Base-by-base conservation (phyloP, 164 flowering plant species). In the Tetracentron sinense region DNA sequence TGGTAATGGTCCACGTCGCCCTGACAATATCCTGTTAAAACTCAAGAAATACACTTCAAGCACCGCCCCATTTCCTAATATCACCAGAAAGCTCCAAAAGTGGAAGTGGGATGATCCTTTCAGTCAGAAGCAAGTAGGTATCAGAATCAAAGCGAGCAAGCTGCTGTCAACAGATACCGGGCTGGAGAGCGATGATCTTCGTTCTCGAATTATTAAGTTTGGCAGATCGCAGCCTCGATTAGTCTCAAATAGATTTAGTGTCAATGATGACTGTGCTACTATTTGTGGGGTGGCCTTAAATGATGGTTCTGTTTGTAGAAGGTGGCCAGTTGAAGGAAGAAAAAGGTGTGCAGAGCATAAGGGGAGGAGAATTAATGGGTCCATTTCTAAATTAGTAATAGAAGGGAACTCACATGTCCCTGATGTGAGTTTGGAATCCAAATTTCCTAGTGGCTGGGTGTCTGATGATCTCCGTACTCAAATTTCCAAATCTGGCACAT, bases 1-100 rank as follows among this genome's bases (percentile, higher is more conserved):
- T 22, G 68, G 78, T 14, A 91, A 91, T 72, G 89, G 87, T 28
- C 27, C 70, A 27, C 85, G 93, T 4, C 93, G 97, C 52, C 80
- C 72, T 11, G 53, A 76, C 71, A 93, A 88, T 58, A 56, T 91
- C 66, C 72, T 77, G 26, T 26, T 61, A 50, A 89, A 83, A 64
- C 83, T 94, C 7, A 72, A 85, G 7, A 68, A 72, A 56, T 21
- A 49, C 42, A 46, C 69, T 71, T 68, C 83, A 54, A 64, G 54
- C 38, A 59, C 72, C 27, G 29, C 29, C 44, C 64, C 8, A 14
- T 53, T 72, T 51, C 52, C 80, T 21, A 62, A 25, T 21, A 29
- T 82, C 14, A 6, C 69, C 28, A 74, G 55, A 42, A 80, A 64
- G 77, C 61, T 86, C 49, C 72, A 65, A 7, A 57, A 67, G 7